These are phyloP conservation scores for Pugionium cornutum DNA, from an alignment of 345 rosid species.

Conservation along the genomic window DNA sequence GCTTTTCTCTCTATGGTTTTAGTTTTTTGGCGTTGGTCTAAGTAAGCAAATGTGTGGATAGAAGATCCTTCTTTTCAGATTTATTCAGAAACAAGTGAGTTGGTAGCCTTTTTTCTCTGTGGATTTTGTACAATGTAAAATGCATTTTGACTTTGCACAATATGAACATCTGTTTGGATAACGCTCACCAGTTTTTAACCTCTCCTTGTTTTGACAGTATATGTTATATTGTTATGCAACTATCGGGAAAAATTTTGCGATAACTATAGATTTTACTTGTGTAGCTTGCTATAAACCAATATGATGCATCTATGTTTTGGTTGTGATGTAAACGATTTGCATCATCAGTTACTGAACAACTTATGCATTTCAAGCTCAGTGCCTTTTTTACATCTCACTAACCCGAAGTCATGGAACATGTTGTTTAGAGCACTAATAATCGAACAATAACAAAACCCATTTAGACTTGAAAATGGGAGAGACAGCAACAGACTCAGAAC, in stretches of 20 bases:
- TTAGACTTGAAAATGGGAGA: conserved; percentile 35
- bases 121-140: background rate
- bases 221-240: background rate
- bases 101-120: background rate
- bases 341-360: background rate
- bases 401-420: background rate
- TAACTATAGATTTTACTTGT: background rate
- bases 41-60: background rate
- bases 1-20: conserved; percentile 6
- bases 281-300: conserved; percentile 6
- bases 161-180: background rate
- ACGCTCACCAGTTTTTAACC: background rate
- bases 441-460: background rate
- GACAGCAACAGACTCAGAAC: conserved; percentile 28
- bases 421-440: conserved; percentile 18
- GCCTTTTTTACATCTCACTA: background rate
- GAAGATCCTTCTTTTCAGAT: background rate
- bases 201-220: conserved; percentile 5
- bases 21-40: background rate
- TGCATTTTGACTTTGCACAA: background rate
- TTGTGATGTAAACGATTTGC: background rate
- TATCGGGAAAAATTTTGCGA: background rate
- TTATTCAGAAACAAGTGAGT: background rate
- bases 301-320: conserved; percentile 1
- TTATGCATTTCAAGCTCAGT: no score